Base-by-base conservation (phyloP, 2,329 filamentous ascomycete genomes). In the Hysterium pulicare region DNA sequence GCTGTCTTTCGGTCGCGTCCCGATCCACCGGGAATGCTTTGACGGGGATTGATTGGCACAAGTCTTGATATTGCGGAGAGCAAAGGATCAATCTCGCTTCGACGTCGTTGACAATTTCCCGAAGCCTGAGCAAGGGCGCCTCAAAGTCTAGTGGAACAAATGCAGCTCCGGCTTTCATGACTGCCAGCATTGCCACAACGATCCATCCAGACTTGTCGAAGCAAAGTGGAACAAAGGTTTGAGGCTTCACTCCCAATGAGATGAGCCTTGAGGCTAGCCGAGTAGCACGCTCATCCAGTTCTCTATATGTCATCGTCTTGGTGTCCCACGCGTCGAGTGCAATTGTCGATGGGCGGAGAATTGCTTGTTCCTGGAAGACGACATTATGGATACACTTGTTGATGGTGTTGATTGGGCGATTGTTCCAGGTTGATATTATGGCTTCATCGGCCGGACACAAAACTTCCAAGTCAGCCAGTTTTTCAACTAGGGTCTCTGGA, bases 111-210 rank as follows among this genome's bases (percentile, higher is more conserved):
- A 62, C 51, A 23, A 71, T 66, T 30, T 59, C 59, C 4, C 59
- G 57, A 13, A 72, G 53, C 5, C 70, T 61, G 9, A 59, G 58
- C 3, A 61, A 44, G 1, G 62, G 62, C 0, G 69, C 49, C 7
- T 61, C 57, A 8, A 69, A 62, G 15, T 72, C 69, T 0, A 73
- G 38, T 0, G 65, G 61, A 3, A 64, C 57, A 38, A 66, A 68
- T 0, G 62, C 61, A 11, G 58, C 62, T 10, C 64, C 64, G 6
- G 61, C 51, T 49, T 69, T 69, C 47, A 67, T 48, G 13, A 67
- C 49, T 5, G 57, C 66, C 2, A 67, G 53, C 38, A 67, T 66
- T n/a, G 62, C 51, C 2, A 67, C 53, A 16, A 66, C 47, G 0
- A 58, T 54, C 58, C 59, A 63, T 6, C 49, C 53, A 0, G 59